Evolutionary conservation across 768 basidiomycete genomes (phyloP).

Genomic region (Tephrocybe sp.): DNA sequence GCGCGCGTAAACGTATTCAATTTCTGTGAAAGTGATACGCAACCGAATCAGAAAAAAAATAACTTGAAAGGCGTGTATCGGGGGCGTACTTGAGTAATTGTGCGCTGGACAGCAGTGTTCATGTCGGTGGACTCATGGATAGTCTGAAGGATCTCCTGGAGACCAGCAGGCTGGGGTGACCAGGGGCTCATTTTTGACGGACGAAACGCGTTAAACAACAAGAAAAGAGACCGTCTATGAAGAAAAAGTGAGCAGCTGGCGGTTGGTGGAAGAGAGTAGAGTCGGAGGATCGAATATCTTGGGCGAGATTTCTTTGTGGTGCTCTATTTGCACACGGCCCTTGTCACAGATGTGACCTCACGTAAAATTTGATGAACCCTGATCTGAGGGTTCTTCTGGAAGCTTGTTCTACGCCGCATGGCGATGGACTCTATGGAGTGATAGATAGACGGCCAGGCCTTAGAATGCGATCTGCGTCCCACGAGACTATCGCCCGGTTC

Average conservation of each 20-base stretch:
- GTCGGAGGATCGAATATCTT: conserved; percentile 19
- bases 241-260: conserved; percentile 22
- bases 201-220: conserved; percentile 35
- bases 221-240: conserved; percentile 20
- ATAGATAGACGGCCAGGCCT: background rate
- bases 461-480: background rate
- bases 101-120: conserved; percentile 71
- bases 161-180: conserved; percentile 79
- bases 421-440: background rate
- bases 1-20: conserved; percentile 82
- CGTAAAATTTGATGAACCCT: conserved; percentile 12
- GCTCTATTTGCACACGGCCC: conserved; percentile 9
- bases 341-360: conserved; percentile 18
- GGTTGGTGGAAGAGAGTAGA: conserved; percentile 16
- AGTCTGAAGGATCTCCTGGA: conserved; percentile 89
- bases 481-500: background rate
- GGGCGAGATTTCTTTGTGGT: conserved; percentile 24
- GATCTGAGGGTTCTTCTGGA: conserved; percentile 8
- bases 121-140: conserved; percentile 87
- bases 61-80: conserved; percentile 18
- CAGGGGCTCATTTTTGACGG: conserved; percentile 63
- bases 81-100: conserved; percentile 73
- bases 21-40: conserved; percentile 50
- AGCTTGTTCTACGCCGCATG: conserved; percentile 3
- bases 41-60: conserved; percentile 14